These are phyloP conservation scores for Ashbya aceris DNA, from an alignment of 1,139 yeast species.

Conservation along the genomic window DNA sequence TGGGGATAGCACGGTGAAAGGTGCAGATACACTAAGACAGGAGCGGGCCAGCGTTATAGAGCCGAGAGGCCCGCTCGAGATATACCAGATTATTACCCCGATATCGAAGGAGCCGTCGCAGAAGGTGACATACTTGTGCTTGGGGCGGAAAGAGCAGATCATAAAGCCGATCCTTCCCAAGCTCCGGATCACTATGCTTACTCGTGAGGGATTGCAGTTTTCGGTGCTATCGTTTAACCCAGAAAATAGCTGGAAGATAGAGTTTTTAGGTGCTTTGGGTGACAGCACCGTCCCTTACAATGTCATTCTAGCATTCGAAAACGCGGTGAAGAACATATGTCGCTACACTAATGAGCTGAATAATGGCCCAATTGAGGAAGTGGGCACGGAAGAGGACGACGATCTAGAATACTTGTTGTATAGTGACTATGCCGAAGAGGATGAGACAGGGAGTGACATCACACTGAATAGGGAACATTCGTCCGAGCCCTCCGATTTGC, in stretches of 20 bases:
- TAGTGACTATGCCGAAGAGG: constrained; percentile 9
- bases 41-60: background rate
- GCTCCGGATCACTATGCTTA: constrained; percentile 18
- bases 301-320: constrained; percentile 16
- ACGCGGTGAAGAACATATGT: constrained; percentile 19
- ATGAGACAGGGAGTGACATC: constrained; percentile 1
- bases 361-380: background rate
- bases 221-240: constrained; percentile 24
- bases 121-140: constrained; percentile 24
- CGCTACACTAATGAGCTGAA: constrained; percentile 6
- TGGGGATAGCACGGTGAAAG: constrained; percentile 2
- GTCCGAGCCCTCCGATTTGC: background rate
- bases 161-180: constrained; percentile 29
- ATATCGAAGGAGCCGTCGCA: constrained; percentile 13
- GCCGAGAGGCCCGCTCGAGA: constrained; percentile 22
- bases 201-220: constrained; percentile 7
- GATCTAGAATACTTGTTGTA: constrained; percentile 22
- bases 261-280: constrained; percentile 14
- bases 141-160: constrained; percentile 26
- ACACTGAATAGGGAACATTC: background rate
- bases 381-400: constrained; percentile 11
- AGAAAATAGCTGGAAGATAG: constrained; percentile 26
- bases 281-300: constrained; percentile 3
- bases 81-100: constrained; percentile 23
- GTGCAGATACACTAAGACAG: background rate